A percentile compares a stretch with the other conserved stretches of the same genome.
These are phyloP conservation scores for Paraglomus brasilianum DNA, from an alignment of 192 early-diverging fungal genomes.

Conservation along the genomic window DNA sequence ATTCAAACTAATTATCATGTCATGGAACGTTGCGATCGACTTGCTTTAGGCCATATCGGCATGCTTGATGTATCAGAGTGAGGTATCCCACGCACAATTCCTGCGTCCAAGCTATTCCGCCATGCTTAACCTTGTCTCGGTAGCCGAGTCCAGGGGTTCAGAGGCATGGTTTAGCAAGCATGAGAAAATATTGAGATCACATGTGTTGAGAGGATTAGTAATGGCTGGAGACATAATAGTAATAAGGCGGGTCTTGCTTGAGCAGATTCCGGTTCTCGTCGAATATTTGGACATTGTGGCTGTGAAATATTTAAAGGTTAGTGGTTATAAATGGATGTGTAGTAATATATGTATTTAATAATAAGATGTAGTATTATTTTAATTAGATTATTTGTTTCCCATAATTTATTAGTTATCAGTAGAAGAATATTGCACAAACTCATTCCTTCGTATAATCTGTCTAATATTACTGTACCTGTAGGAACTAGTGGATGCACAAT, in stretches of 20 bases:
- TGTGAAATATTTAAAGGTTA: slow-evolving; percentile 29
- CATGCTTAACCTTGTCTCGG: slow-evolving; percentile 13
- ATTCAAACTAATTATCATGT: neutral
- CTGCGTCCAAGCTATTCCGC: slow-evolving; percentile 23
- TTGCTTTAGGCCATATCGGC: slow-evolving; percentile 11
- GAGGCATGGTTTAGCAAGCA: neutral
- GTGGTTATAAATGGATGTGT: neutral
- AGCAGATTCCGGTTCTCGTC: slow-evolving; percentile 19
- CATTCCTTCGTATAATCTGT: too few relatives aligned
- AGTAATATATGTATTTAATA: too few relatives aligned
- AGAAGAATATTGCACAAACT: too few relatives aligned
- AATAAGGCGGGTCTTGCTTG: slow-evolving; percentile 15
- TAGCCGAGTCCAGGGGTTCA: neutral
- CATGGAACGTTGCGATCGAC: neutral
- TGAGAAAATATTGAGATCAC: slow-evolving; percentile 23
- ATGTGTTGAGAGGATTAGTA: slow-evolving; percentile 20
- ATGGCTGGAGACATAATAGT: slow-evolving; percentile 24
- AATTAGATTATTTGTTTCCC: too few relatives aligned
- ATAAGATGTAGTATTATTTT: too few relatives aligned
- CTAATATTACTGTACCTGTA: neutral
- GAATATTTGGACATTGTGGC: slow-evolving; percentile 12
- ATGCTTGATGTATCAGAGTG: slow-evolving; percentile 29
- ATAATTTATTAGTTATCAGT: too few relatives aligned
- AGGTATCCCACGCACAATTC: slow-evolving; percentile 11
- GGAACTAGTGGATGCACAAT: slow-evolving; percentile 4